Evolutionary conservation across 2,329 filamentous ascomycete species (phyloP).

Genomic region (Verticillium tricorpus): DNA sequence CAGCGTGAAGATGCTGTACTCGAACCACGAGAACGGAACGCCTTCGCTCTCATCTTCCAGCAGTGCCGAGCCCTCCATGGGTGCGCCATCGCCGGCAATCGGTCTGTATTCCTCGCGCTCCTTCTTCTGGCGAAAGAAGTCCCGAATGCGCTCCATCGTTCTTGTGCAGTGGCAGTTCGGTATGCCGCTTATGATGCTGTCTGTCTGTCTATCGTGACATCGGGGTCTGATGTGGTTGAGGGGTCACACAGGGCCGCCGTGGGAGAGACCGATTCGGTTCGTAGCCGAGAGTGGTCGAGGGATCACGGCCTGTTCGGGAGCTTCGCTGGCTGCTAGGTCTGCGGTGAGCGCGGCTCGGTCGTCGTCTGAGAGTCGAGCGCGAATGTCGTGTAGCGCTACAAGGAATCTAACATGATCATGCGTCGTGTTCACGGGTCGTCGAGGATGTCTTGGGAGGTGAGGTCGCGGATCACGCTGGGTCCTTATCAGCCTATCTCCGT

Average conservation of each 20-base stretch:
- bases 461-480: neutral
- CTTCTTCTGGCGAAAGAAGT: constrained; percentile 7
- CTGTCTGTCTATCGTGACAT: neutral
- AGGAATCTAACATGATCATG: neutral
- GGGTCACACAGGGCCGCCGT: neutral
- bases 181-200: neutral
- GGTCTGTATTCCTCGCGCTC: constrained; percentile 16
- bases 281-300: neutral
- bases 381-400: neutral
- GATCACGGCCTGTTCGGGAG: neutral
- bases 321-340: neutral
- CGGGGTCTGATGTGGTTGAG: neutral
- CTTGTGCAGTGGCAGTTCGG: neutral
- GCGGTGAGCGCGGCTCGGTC: neutral
- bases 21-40: constrained; percentile 71
- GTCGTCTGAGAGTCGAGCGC: neutral
- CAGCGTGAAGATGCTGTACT: constrained; percentile 81
- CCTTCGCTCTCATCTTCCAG: constrained; percentile 29
- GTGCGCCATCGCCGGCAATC: constrained; percentile 19
- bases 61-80: constrained; percentile 19
- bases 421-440: neutral
- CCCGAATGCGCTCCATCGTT: constrained; percentile 11
- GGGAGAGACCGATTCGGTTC: neutral
- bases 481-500: neutral
- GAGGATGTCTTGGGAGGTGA: neutral